These are phyloP conservation scores for Annulohypoxylon truncatum DNA, from an alignment of 2,329 filamentous ascomycete genomes.

Conservation along the genomic window DNA sequence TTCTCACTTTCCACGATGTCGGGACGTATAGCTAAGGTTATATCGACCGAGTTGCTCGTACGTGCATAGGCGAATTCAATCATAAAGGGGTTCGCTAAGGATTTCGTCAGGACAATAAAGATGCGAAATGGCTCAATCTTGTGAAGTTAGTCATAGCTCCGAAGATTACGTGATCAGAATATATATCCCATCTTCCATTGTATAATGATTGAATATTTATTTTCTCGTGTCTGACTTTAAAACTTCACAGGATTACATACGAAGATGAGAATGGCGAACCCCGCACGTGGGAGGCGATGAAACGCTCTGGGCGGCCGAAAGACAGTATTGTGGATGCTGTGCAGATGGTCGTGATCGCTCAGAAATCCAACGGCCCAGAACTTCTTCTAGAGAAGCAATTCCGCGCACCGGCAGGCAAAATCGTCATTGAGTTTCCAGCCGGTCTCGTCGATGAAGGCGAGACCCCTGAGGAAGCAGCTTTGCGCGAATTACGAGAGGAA, in stretches of 20 bases:
- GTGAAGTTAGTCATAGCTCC: conserved; percentile 44
- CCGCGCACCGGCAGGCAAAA: conserved; percentile 53
- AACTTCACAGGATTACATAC: conserved; percentile 46
- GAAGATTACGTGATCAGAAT: neutral
- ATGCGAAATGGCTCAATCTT: conserved; percentile 50
- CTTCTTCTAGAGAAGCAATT: conserved; percentile 55
- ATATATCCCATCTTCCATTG: neutral
- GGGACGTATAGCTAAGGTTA: conserved; percentile 37
- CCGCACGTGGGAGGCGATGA: conserved; percentile 48
- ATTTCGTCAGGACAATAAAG: conserved; percentile 46
- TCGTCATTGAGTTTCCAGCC: conserved; percentile 55
- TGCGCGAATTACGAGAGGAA: conserved; percentile 55
- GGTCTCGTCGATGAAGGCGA: conserved; percentile 55
- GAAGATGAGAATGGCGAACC: conserved; percentile 46
- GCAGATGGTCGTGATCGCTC: conserved; percentile 46
- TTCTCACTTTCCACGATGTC: conserved; percentile 34
- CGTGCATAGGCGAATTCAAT: conserved; percentile 12
- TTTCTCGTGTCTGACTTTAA: neutral
- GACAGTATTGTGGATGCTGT: conserved; percentile 48
- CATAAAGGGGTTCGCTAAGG: neutral
- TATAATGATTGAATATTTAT: neutral
- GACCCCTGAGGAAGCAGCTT: conserved; percentile 52
- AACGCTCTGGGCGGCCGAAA: conserved; percentile 44
- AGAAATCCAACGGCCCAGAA: conserved; percentile 44
- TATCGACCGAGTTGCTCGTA: conserved; percentile 49